Evolutionary conservation across 1,139 yeast species (phyloP).

Genomic region (Suhomyces anneliseae): DNA sequence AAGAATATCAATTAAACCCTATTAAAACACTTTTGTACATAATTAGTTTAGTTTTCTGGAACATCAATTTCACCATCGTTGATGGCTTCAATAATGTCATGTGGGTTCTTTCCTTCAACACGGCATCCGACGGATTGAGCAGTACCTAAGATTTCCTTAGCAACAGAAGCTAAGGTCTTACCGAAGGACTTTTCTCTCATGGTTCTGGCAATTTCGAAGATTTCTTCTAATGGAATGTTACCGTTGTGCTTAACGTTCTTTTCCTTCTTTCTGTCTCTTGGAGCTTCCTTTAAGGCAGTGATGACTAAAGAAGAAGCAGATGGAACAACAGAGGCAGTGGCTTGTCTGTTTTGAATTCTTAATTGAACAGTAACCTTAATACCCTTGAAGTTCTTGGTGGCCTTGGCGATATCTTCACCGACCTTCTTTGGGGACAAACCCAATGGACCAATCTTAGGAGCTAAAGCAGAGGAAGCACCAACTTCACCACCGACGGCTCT

Average conservation of each 20-base stretch:
- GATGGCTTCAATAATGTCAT: constrained; percentile 96
- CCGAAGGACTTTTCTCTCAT: constrained; percentile 98
- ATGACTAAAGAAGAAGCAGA: constrained; percentile 98
- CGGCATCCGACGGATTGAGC: constrained; percentile 99
- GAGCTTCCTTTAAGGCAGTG: constrained; percentile 99
- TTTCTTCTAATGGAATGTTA: constrained; percentile 96
- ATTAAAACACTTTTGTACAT: constrained; percentile 38
- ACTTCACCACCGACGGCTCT: constrained; percentile 99
- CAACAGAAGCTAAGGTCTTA: constrained; percentile 93
- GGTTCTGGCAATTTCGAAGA: constrained; percentile 95
- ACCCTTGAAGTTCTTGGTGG: constrained; percentile 99
- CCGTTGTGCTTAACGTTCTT: constrained; percentile 99
- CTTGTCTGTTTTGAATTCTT: constrained; percentile 99
- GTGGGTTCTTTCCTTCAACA: constrained; percentile 99
- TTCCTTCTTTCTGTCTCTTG: constrained; percentile 99
- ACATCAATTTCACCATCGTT: constrained; percentile 97
- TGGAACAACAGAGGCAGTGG: constrained; percentile 98
- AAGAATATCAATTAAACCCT: constrained; percentile 33
- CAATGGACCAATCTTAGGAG: constrained; percentile 99
- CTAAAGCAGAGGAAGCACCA: constrained; percentile 99
- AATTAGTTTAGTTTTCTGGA: constrained; percentile 71
- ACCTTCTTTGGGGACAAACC: constrained; percentile 99
- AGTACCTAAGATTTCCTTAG: constrained; percentile 99
- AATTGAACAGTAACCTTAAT: constrained; percentile 98
- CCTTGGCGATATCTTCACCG: constrained; percentile 99